phyloP scores from a whole-genome alignment of 78 protist species.

The Dictyostelium intermedium region DNA sequence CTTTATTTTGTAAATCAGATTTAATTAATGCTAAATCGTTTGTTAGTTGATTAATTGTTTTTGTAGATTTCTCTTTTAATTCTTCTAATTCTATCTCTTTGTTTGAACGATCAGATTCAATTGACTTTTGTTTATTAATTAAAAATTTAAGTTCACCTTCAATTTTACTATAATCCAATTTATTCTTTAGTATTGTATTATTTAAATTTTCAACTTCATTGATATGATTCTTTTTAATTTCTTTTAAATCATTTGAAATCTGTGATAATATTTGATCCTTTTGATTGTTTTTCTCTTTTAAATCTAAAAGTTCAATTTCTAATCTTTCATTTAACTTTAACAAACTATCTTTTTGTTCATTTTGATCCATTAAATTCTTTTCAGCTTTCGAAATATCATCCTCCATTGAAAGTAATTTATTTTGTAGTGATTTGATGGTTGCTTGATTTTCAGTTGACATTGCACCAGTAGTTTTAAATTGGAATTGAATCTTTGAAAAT shows the following conservation, averaged over 20 bases:
- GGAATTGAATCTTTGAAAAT: constrained; percentile 3
- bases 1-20: neutral
- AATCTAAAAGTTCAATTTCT: neutral
- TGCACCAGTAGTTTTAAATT: neutral
- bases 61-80: neutral
- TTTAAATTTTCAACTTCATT: neutral
- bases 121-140: neutral
- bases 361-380: neutral
- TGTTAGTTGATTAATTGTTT: neutral
- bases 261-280: neutral
- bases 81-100: neutral
- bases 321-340: neutral
- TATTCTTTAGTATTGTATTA: neutral
- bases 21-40: neutral
- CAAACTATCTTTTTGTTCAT: neutral
- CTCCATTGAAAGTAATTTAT: neutral
- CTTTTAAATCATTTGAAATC: neutral
- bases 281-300: neutral
- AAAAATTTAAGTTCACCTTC: neutral
- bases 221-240: neutral
- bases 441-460: neutral
- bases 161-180: neutral
- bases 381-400: neutral
- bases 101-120: neutral
- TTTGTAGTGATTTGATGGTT: neutral